These are phyloP conservation scores for Syncephalastrum contaminatum DNA, from an alignment of 371 early-diverging fungal genomes.

Conservation along the genomic window DNA sequence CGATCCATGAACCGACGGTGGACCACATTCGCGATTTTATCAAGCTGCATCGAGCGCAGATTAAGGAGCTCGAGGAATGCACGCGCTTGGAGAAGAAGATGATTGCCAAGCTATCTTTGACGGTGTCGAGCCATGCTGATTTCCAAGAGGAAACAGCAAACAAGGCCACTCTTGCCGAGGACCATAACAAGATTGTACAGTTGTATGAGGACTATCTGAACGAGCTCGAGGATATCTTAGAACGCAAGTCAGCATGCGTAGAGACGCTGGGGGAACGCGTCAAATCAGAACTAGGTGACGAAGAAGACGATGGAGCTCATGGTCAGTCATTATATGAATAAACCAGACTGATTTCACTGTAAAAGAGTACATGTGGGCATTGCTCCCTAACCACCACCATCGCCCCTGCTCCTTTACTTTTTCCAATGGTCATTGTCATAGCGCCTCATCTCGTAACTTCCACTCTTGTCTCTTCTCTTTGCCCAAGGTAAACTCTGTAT, in stretches of 20 bases:
- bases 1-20: slow-evolving; percentile 7
- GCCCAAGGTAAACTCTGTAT: no score
- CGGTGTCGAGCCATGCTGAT: slow-evolving; percentile 30
- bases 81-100: slow-evolving; percentile 78
- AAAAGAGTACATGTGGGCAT: no score
- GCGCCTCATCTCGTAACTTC: no score
- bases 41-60: slow-evolving; percentile 72
- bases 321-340: not conserved
- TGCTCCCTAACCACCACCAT: no score
- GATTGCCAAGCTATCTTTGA: slow-evolving; percentile 66
- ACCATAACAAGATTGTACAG: slow-evolving; percentile 23
- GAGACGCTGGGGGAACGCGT: slow-evolving; percentile 31
- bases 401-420: no score
- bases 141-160: slow-evolving; percentile 9
- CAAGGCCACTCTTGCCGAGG: not conserved
- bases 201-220: slow-evolving; percentile 48
- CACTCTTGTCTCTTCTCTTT: no score
- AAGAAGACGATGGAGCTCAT: slow-evolving; percentile 4
- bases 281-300: slow-evolving; percentile 23
- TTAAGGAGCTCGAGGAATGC: slow-evolving; percentile 75
- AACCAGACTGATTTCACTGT: no score
- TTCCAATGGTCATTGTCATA: no score
- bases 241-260: slow-evolving; percentile 37
- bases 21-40: slow-evolving; percentile 66
- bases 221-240: slow-evolving; percentile 54